Evolutionary conservation across 176 grass and related monocot genomes (phyloP), one percentile per base, ranked within the genome.

Genomic region (Ensete ventricosum): DNA sequence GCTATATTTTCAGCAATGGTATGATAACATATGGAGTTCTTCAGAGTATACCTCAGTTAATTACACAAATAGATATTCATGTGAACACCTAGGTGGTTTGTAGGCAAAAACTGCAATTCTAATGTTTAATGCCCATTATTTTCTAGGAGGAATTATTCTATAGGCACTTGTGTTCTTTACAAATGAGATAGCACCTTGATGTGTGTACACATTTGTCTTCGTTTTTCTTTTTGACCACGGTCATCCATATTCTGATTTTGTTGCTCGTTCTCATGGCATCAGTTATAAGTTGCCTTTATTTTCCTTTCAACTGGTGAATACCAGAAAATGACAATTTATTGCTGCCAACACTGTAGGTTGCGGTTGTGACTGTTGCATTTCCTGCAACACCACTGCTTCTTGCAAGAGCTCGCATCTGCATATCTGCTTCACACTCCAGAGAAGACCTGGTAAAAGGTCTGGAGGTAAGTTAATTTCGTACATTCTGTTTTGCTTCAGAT

Each of bases 341-440:
- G 48, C 51, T 51, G 1, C 7, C 29, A 55, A 25, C 3, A 63
- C 10, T 58, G 19, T 69, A 95, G 91, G 91, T 95, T 74, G 91
- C 91, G n/a, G 75, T 95, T 75, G 88, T 88, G 73, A 88, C 80
- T 2, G 87, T 95, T 75, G 85, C 91, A 69, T 95, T 95, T 71
- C 91, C 91, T 26, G 91, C 91, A 0, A 95, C 88, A 54, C 87
- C 91, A 62, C 85, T 95, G 57, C 87, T 95, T 34, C 84, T 90
- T 77, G 83, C 91, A 74, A 88, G 91, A 71, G 87, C 91, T 25
- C 84, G 85, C 1, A 86, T 94, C 73, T 94, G 91, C 78, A 94
- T 94, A 78, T 94, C 88, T 55, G 88, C 91, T 82, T 90, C 91
- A 43, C 91, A 95, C 76, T 86, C 78, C n/a, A 83, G 83, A 81